phyloP scores from a whole-genome alignment of 2,329 filamentous ascomycete genomes.

The Hypoxylon sp. region DNA sequence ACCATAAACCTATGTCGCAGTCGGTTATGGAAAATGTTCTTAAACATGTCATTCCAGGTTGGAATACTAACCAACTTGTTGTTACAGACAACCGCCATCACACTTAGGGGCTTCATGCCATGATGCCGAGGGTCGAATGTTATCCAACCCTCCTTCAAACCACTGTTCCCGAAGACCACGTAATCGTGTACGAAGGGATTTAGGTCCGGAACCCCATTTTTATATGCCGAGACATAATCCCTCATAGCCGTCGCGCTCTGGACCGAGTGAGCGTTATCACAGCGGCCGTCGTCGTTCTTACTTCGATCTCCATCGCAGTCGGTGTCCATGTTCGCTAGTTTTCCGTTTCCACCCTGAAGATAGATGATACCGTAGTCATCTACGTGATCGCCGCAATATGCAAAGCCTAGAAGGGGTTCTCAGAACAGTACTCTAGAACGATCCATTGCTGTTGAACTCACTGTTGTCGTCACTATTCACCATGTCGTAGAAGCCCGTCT shows the following conservation, averaged over 20 bases:
- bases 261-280: constrained; percentile 59
- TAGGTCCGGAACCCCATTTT: constrained; percentile 54
- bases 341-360: constrained; percentile 58
- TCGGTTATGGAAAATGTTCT: not conserved
- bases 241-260: constrained; percentile 64
- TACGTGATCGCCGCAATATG: constrained; percentile 63
- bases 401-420: constrained; percentile 42
- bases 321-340: constrained; percentile 68
- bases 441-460: not conserved
- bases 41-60: not conserved
- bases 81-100: constrained; percentile 64
- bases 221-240: constrained; percentile 55
- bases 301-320: constrained; percentile 68
- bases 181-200: constrained; percentile 62
- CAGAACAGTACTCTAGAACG: not conserved
- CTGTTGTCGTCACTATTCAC: constrained; percentile 14
- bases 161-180: constrained; percentile 61
- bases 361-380: constrained; percentile 61
- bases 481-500: constrained; percentile 22
- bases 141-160: constrained; percentile 29
- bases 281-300: constrained; percentile 60
- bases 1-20: constrained; percentile 59
- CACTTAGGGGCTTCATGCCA: constrained; percentile 59
- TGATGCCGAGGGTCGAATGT: constrained; percentile 50
- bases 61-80: constrained; percentile 53